These are phyloP conservation scores for Talaromyces rugulosus DNA, from an alignment of 2,329 filamentous ascomycete species.

Conservation along the genomic window DNA sequence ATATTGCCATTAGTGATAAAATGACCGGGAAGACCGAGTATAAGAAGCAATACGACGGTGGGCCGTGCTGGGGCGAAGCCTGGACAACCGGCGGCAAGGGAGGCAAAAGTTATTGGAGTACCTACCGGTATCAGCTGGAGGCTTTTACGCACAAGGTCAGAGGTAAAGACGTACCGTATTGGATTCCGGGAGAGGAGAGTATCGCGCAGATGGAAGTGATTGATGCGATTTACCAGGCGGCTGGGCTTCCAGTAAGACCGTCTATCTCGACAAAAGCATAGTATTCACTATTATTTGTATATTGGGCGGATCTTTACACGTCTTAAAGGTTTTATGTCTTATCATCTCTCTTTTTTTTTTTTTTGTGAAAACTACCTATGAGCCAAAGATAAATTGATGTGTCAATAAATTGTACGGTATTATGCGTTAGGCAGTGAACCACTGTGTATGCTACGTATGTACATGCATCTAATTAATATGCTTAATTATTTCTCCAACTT, in stretches of 20 bases:
- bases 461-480: too few relatives aligned
- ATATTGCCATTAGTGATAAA: slow-evolving; percentile 27
- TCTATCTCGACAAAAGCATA: not conserved
- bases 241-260: slow-evolving; percentile 16
- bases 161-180: slow-evolving; percentile 27
- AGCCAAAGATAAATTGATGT: too few relatives aligned
- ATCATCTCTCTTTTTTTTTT: too few relatives aligned
- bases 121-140: slow-evolving; percentile 47
- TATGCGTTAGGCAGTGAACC: too few relatives aligned
- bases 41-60: slow-evolving; percentile 24
- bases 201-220: slow-evolving; percentile 40
- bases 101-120: slow-evolving; percentile 40
- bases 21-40: slow-evolving; percentile 22
- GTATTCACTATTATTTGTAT: too few relatives aligned
- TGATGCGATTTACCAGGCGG: slow-evolving; percentile 20
- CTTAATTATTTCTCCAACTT: too few relatives aligned
- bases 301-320: too few relatives aligned
- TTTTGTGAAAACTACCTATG: too few relatives aligned
- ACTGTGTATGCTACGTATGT: too few relatives aligned
- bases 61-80: slow-evolving; percentile 27
- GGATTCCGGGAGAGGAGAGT: slow-evolving; percentile 42
- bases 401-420: too few relatives aligned
- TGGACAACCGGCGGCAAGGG: slow-evolving; percentile 28
- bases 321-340: too few relatives aligned
- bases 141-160: slow-evolving; percentile 46